Conservation (phyloP, 768 basidiomycete genomes). For the Mycena floridula region DNA sequence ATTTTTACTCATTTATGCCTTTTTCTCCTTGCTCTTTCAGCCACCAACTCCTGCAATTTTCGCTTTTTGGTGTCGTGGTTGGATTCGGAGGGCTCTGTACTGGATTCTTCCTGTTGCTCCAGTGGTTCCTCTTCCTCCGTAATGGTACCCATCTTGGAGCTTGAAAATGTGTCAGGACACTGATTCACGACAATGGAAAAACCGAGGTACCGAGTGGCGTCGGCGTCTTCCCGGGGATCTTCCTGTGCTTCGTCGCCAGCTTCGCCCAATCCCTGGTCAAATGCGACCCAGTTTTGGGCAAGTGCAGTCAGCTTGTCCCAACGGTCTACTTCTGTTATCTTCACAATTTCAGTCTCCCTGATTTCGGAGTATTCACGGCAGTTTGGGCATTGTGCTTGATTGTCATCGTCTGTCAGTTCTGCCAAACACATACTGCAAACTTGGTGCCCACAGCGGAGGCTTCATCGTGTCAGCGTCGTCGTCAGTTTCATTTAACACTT, state of each 20-base stretch:
- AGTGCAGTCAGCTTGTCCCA: constrained; percentile 38
- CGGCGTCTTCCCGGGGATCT: constrained; percentile 4
- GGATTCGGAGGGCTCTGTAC: too few species aligned
- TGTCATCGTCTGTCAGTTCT: constrained; percentile 20
- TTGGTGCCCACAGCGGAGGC: constrained; percentile 37
- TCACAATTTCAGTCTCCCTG: constrained; percentile 28
- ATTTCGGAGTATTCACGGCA: constrained; percentile 24
- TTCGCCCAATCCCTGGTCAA: too few species aligned
- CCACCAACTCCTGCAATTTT: too few species aligned
- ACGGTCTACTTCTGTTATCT: constrained; percentile 32
- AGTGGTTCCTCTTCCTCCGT: too few species aligned
- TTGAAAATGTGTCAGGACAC: not conserved
- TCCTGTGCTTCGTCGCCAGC: too few species aligned
- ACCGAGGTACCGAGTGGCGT: constrained; percentile 2
- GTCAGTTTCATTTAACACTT: not conserved
- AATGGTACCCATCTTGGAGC: too few species aligned
- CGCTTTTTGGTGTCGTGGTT: too few species aligned
- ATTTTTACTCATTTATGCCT: too few species aligned
- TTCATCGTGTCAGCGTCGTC: constrained; percentile 9
- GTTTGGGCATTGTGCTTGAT: constrained; percentile 28
- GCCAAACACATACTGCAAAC: constrained; percentile 33
- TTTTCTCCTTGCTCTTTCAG: too few species aligned
- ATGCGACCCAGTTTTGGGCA: constrained; percentile 30
- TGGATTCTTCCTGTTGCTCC: too few species aligned
- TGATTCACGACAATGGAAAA: not conserved